Evolutionary conservation across 148 eudicot species (phyloP).

Genomic region (Silene conica): DNA sequence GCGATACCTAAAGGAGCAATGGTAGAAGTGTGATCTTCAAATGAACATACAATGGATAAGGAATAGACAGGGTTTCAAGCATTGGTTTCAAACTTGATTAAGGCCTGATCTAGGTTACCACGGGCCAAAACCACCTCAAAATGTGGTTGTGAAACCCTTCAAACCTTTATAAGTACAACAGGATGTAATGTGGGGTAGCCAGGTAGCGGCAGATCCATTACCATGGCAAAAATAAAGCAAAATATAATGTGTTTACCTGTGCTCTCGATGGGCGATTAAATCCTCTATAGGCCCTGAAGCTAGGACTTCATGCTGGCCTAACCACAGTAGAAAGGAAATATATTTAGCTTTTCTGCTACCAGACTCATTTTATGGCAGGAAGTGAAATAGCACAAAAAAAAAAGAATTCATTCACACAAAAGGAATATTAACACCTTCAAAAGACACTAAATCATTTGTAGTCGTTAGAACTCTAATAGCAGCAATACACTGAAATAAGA

Average conservation of each 20-base stretch:
- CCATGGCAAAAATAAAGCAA: constrained; percentile 11
- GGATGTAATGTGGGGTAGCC: neutral
- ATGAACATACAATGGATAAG: neutral
- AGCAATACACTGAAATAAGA: neutral
- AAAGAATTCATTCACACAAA: neutral
- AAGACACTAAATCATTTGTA: neutral
- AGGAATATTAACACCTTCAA: constrained; percentile 2
- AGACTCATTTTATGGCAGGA: neutral
- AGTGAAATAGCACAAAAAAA: neutral
- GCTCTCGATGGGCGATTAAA: constrained; percentile 96
- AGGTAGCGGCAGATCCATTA: neutral
- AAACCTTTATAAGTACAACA: neutral
- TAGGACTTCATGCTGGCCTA: constrained; percentile 97
- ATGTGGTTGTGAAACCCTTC: neutral
- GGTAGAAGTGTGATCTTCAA: constrained; percentile 8
- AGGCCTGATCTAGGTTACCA: neutral
- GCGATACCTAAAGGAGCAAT: constrained; percentile 62
- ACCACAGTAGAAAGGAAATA: constrained; percentile 17
- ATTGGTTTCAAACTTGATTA: neutral
- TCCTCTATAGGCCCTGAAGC: constrained; percentile 99
- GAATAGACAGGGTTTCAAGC: neutral
- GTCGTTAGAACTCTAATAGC: neutral
- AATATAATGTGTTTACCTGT: constrained; percentile 50
- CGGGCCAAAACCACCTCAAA: neutral
- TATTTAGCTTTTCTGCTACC: constrained; percentile 7